Base-by-base conservation (phyloP, 768 basidiomycete species). In the Russula dissimulans region DNA sequence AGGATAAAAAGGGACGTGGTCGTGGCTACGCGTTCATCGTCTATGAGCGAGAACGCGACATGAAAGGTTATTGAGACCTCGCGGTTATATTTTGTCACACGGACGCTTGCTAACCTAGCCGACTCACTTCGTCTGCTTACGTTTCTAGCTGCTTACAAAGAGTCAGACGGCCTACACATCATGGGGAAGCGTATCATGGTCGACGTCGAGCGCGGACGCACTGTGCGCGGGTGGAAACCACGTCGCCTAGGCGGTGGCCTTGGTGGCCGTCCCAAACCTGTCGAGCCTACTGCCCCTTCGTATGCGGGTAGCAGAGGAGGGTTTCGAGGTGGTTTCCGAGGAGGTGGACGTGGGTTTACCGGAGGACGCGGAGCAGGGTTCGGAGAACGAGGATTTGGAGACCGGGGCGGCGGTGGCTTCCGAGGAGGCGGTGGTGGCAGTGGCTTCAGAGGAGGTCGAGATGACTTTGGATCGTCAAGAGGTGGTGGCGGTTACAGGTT, bases 201-300 rank as follows among this genome's bases (percentile, higher is more conserved):
- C 54, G 97, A 99, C 70, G 97, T 99, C 63, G 97, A 99, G 74
- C 87, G 97, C 39, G 97, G 97, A 18, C 84, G 97, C 51, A 99
- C 97, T 11, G 97, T 99, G 31, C 85, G 95, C 60, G 97, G 95
- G 3, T 99, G 97, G 97, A 97, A 97, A 71, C 97, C 97, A 1
- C 87, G 93, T 51, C 85, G 95, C 54, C 77, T 98, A 0, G 97
- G 95, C 18, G 97, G 97, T n/a, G 97, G 97, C 5, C 80, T 98
- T n/a, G 97, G 97, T n/a, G 97, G 97, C 31, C 81, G 95, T 60
- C 93, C 95, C 18, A 98, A 98, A 71, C 85, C 84, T 4, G 83
- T 82, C 15, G 70, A 70, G 14, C 68, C 69, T 36, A 36, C 7
- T 36, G 3, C 10, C 7, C 34, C 34, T 10, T 36, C 34, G 22